Conservation (phyloP, 164 flowering plant species). For the Umbilicus rupestris region DNA sequence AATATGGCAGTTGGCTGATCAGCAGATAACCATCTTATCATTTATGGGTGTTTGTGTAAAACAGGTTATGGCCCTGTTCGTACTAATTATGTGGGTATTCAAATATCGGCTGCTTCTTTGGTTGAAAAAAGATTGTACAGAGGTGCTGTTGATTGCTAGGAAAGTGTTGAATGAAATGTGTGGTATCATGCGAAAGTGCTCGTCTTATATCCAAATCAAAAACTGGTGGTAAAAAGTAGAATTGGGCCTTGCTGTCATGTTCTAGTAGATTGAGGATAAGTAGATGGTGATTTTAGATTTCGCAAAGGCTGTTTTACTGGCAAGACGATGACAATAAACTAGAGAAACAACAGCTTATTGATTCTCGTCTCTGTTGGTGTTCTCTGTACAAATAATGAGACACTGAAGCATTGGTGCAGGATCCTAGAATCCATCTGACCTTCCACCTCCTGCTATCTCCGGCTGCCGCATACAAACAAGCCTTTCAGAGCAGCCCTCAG, state of each 20-base stretch:
- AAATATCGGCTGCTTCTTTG: neutral
- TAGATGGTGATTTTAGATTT: too few relatives aligned
- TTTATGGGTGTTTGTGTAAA: neutral
- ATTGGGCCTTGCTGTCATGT: too few relatives aligned
- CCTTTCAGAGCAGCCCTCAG: neutral
- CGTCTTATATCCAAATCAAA: too few relatives aligned
- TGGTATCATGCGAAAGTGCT: too few relatives aligned
- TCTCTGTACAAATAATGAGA: neutral
- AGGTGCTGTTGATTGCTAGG: neutral
- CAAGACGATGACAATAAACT: too few relatives aligned
- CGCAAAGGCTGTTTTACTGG: too few relatives aligned
- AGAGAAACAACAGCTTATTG: neutral
- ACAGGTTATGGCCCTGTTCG: neutral
- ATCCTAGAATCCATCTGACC: neutral
- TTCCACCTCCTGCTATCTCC: neutral
- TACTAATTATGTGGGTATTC: neutral
- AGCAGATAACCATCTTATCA: neutral
- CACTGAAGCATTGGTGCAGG: neutral
- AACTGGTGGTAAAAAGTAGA: too few relatives aligned
- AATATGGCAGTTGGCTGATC: neutral
- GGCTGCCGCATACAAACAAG: neutral
- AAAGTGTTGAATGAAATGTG: neutral
- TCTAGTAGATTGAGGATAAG: too few relatives aligned
- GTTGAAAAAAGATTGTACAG: neutral
- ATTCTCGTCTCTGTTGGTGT: neutral